phyloP scores from a whole-genome alignment of 495 filamentous ascomycete genomes.

The Neurospora tetraspora region DNA sequence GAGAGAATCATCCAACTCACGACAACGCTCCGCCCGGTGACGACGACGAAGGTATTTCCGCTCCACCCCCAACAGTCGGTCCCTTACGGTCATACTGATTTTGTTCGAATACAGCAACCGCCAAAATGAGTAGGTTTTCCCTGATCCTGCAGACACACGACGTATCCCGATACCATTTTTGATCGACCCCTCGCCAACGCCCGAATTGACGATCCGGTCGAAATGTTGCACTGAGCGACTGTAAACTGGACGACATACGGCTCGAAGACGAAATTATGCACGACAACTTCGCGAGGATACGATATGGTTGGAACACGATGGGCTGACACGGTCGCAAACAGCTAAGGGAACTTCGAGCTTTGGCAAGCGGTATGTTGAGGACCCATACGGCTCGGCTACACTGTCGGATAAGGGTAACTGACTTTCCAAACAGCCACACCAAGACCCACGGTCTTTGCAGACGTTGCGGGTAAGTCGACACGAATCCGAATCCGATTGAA shows the following conservation, averaged over 20 bases:
- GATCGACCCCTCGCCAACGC: neutral
- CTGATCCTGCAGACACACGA: constrained; percentile 3
- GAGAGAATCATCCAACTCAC: constrained; percentile 22
- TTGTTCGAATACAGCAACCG: constrained; percentile 18
- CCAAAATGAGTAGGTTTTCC: constrained; percentile 34
- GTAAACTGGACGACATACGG: neutral
- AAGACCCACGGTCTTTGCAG: constrained; percentile 99
- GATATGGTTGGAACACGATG: neutral
- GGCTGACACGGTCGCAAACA: constrained; percentile 28
- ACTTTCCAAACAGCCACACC: constrained; percentile 56
- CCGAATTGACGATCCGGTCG: neutral
- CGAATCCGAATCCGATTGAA: constrained; percentile 4
- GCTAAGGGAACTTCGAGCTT: constrained; percentile 94
- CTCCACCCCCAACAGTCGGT: neutral
- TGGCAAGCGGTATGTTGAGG: constrained; percentile 59
- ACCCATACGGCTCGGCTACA: neutral
- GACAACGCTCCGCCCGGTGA: constrained; percentile 19
- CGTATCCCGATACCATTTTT: neutral
- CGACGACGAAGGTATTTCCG: constrained; percentile 25
- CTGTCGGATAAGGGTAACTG: constrained; percentile 3
- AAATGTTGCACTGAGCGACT: neutral
- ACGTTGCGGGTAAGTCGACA: constrained; percentile 80
- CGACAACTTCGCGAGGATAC: neutral
- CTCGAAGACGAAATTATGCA: neutral
- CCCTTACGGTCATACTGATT: constrained; percentile 10